A percentile compares a stretch with the other conserved stretches of the same genome.
These are phyloP conservation scores for Sporisorium sorghi DNA, from an alignment of 1,284 basidiomycete genomes.

Conservation along the genomic window DNA sequence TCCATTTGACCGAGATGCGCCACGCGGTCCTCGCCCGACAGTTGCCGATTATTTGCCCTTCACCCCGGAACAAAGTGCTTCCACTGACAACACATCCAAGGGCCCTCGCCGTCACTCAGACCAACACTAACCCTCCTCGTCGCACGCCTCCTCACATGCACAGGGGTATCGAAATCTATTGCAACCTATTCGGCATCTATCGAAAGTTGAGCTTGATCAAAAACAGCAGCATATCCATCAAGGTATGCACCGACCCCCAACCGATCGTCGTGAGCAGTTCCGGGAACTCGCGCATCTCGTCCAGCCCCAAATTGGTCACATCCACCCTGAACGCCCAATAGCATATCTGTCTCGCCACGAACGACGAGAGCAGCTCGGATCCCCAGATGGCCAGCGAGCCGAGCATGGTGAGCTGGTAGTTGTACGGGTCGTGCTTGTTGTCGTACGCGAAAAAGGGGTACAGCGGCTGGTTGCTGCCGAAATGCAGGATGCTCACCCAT, in stretches of 20 bases:
- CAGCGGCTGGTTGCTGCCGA: constrained; percentile 72
- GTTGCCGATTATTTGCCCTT: constrained; percentile 7
- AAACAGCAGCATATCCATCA: constrained; percentile 74
- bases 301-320: constrained; percentile 72
- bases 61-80: constrained; percentile 18
- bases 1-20: constrained; percentile 3
- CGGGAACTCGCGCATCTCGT: constrained; percentile 73
- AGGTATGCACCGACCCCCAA: constrained; percentile 73
- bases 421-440: constrained; percentile 73
- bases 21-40: constrained; percentile 20
- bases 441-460: constrained; percentile 75
- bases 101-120: too few species aligned
- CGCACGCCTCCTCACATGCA: too few species aligned
- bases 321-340: constrained; percentile 71
- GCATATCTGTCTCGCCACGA: constrained; percentile 72
- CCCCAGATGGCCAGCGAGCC: constrained; percentile 74
- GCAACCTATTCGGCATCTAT: constrained; percentile 6
- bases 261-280: constrained; percentile 70
- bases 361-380: constrained; percentile 72
- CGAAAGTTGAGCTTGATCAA: constrained; percentile 66
- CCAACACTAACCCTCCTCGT: not conserved
- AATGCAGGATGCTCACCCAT: constrained; percentile 73
- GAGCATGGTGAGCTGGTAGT: constrained; percentile 73
- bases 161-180: constrained; percentile 16
- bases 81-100: constrained; percentile 5